Base-by-base conservation (phyloP, 495 filamentous ascomycete species). In the Poronia punctata region DNA sequence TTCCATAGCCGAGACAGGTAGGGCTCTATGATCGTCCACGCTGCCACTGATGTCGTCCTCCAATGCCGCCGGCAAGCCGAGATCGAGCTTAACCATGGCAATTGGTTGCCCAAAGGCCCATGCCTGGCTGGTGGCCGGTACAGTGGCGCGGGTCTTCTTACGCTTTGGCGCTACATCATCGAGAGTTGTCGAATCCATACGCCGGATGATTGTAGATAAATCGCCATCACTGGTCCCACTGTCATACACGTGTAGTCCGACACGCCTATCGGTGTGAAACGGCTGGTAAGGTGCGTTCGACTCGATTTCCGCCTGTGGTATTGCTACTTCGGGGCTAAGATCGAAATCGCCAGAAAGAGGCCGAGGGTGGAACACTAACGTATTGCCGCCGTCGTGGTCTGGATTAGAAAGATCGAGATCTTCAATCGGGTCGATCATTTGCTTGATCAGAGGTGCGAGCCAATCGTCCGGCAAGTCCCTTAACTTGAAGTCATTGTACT, bases 261-360 rank as follows among this genome's bases (percentile, higher is more conserved):
- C 83, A 7, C 88, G 75, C 14, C 78, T 76, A 48, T 95, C 88
- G 0, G 86, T 89, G 54, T 94, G 87, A 64, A 95, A 94, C 0
- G 89, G 87, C 45, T 88, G 85, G 43, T 89, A 95, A 2, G 87
- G 82, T 6, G 86, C 82, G 46, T 87, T 92, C 1, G 88, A 92
- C 57, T 96, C 89, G 45, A 95, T 90, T 65, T 96, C 89, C 2
- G 88, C 84, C 48, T 88, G 82, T 4, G 86, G 86, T 35, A 94
- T 77, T n/a, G 70, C 69, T 3, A 68, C 67, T 34, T 72, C 70
- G 6, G 64, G 59, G 33, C 59, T 50, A 24, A 60, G 51, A 44
- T 65, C 50, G 23, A 57, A 40, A 23, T 50, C 34, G 33, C 45
- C 41, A 20, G 49, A 35, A 15, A 60, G 55, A 10, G 51, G 50